Evolutionary conservation across 164 flowering plant species (phyloP).

Genomic region (Tinospora cordifolia): DNA sequence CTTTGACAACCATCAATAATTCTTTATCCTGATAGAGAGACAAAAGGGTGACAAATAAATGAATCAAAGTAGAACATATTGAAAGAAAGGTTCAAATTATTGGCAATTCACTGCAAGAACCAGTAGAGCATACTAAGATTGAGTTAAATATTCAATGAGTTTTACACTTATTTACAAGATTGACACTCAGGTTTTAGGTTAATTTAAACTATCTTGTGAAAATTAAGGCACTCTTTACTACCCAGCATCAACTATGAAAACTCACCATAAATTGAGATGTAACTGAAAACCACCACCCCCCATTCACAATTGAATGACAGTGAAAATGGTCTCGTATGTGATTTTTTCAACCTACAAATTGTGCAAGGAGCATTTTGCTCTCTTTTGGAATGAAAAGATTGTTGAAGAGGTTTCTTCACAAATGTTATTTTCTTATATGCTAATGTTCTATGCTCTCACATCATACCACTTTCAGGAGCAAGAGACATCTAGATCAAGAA

Average conservation of each 20-base stretch:
- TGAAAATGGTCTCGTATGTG: neutral
- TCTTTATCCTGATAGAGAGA: neutral
- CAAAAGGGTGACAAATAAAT: too few species aligned
- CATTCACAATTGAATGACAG: neutral
- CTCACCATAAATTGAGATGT: neutral
- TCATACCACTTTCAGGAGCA: constrained; percentile 37
- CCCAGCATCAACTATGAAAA: neutral
- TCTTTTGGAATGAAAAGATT: neutral
- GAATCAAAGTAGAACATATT: neutral
- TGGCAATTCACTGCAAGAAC: neutral
- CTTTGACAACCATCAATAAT: neutral
- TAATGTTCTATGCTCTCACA: neutral
- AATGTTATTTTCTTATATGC: too few species aligned
- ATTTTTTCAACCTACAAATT: neutral
- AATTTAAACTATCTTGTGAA: neutral
- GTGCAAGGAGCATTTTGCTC: neutral
- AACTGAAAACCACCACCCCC: neutral
- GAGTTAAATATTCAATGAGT: neutral
- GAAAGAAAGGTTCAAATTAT: neutral
- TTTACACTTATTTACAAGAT: neutral
- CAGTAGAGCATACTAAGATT: neutral
- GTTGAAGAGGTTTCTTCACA: neutral
- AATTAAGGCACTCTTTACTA: too few species aligned
- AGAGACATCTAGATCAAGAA: constrained; percentile 52
- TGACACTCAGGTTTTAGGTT: too few species aligned